Base-by-base conservation (phyloP, 1,284 basidiomycete genomes). In the Uromyces viciae-fabae region DNA sequence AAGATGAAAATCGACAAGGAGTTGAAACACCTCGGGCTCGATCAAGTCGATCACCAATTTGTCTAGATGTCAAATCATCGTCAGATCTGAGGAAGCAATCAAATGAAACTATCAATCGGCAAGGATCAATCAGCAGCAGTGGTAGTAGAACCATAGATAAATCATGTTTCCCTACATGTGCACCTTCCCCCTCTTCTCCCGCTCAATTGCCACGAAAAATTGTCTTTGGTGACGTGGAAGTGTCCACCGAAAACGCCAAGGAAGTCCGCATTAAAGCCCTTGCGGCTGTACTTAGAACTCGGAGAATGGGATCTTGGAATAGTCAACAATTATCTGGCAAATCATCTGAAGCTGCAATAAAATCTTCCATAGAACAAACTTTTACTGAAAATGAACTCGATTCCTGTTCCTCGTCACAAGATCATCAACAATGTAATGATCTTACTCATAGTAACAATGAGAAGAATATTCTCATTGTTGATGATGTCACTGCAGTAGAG, bases 191-290 rank as follows among this genome's bases (percentile, higher is more conserved):
- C 11, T 62, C 58, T 4, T 75, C 73, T 15, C 28, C 40, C 25
- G 36, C 73, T 60, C 73, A 72, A 60, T 31, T 79, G 5, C 77
- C 77, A 11, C 54, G 66, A 17, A 79, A 79, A 31, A 79, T 79
- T 42, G 77, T 79, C 36, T 79, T 79, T 60, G 77, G 77, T 28
- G 77, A 79, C 62, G 77, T 79, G 14, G 77, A 79, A 33, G 77
- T 79, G 4, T 71, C 77, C 19, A 79, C 77, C 11, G 68, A 72
- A 31, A 58, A 49, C 19, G 68, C 66, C 42, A 74, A 66, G 38
- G 69, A 81, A 49, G 71, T 66, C 3, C 58, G 71, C 15, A 49
- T 81, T 9, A 81, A 74, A 31, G 69, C 78, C 9, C 58, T 81
- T 36, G 69, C 78, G 31, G 69, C 78, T 22, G 78, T 74, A 40